Base-by-base conservation (phyloP, 352 stramenopile genomes). In the Pythium chondricola region DNA sequence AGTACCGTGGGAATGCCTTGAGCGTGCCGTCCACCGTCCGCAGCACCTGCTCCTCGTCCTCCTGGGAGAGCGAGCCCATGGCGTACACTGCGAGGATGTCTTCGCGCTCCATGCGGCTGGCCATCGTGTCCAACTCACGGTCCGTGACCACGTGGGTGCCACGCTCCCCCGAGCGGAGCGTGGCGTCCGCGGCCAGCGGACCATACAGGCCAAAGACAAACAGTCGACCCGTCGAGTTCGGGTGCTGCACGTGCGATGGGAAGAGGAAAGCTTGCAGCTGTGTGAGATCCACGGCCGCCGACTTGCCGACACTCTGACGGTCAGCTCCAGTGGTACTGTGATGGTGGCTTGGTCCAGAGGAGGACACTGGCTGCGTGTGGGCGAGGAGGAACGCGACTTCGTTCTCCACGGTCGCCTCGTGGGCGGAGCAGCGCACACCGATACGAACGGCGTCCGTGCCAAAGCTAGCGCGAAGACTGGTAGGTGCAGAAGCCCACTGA, bases 121-220 rank as follows among this genome's bases (percentile, higher is more conserved):
- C 81, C 82, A 95, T 93, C 4, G 72, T 77, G 27, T 83, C 71
- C 14, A 93, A 54, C 56, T 95, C 84, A 7, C 63, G 56, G 48
- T 90, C 78, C 4, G 70, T 82, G 42, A 95, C 67, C 14, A 88
- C 65, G 51, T 90, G 75, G 16, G 69, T 33, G 0, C 78, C 75
- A 20, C 73, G 72, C 22, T 85, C 70, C 10, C 79, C 83, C 10
- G 71, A 71, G 2, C 65, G 68, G 6, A 92, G 59, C n/a, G 65
- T 64, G 14, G 72, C 67, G 20, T 81, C 63, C 18, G 33, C 44
- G 51, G 89, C 75, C 26, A 93, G 63, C 6, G 83, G 83, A 6
- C 81, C 83, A 45, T 95, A 95, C 9, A 91, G 56, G 2, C 61
- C 77, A 51, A 93, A 92, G 10, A 88, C 83, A 45, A 90, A 88